Percentiles rank a stretch among this genome's conserved stretches.
Evolutionary conservation across 371 early-diverging fungal genomes (phyloP).

Genomic region (Mortierella polycephala): DNA sequence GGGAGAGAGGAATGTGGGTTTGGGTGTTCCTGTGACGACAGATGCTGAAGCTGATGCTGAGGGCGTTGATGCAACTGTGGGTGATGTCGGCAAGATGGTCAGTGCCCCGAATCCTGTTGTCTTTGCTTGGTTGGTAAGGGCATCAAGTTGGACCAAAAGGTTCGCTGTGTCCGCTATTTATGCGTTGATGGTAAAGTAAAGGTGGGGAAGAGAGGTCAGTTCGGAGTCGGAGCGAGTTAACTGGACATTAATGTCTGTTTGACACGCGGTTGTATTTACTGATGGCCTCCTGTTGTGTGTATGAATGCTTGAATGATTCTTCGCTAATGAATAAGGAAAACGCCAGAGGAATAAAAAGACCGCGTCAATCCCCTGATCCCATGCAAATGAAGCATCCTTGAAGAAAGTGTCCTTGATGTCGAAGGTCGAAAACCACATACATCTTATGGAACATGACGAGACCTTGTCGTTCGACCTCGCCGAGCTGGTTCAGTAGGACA

Average conservation of each 20-base stretch:
- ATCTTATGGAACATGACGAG: slow-evolving; percentile 55
- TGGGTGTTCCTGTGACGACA: slow-evolving; percentile 28
- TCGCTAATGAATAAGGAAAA: slow-evolving; percentile 16
- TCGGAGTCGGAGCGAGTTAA: too few relatives aligned
- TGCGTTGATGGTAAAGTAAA: too few relatives aligned
- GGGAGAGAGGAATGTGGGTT: slow-evolving; percentile 45
- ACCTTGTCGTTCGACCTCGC: slow-evolving; percentile 48
- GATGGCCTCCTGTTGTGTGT: slow-evolving; percentile 47
- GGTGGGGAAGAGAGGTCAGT: background rate
- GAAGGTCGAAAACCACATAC: slow-evolving; percentile 9
- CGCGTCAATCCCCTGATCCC: too few relatives aligned
- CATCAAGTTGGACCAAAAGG: slow-evolving; percentile 37
- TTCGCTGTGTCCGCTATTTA: slow-evolving; percentile 38
- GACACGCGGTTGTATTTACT: slow-evolving; percentile 1
- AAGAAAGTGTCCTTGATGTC: background rate
- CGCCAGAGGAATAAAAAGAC: too few relatives aligned
- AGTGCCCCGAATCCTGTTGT: slow-evolving; percentile 42
- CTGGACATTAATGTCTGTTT: too few relatives aligned
- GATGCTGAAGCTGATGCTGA: slow-evolving; percentile 19
- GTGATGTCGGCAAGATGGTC: slow-evolving; percentile 34
- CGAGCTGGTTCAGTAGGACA: slow-evolving; percentile 41
- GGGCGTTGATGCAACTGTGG: slow-evolving; percentile 44
- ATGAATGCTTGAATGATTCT: slow-evolving; percentile 53
- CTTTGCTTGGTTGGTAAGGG: slow-evolving; percentile 32
- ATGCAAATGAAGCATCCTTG: background rate